These are phyloP conservation scores for Sugiyamaella valdiviana DNA, from an alignment of 805 yeast species.

Conservation along the genomic window DNA sequence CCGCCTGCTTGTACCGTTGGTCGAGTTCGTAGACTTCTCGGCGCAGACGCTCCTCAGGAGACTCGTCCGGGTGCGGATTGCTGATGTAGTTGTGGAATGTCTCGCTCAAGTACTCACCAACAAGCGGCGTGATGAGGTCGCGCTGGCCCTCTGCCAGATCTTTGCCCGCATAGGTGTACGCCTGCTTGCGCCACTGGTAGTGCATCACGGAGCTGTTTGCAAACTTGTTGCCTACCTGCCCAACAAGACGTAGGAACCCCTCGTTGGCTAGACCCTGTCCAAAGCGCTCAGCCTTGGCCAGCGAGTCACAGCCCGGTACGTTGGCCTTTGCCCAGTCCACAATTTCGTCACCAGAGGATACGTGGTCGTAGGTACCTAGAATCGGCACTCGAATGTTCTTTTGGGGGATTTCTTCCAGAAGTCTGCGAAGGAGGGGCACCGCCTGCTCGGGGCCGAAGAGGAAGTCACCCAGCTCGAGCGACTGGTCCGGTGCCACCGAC, in stretches of 20 bases:
- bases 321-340: constrained; percentile 53
- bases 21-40: constrained; percentile 58
- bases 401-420: constrained; percentile 48
- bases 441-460: constrained; percentile 36
- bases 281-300: constrained; percentile 58
- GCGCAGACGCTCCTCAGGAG: constrained; percentile 45
- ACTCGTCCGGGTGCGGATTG: constrained; percentile 39
- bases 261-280: constrained; percentile 64
- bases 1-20: constrained; percentile 46
- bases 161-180: constrained; percentile 49
- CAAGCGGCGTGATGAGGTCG: constrained; percentile 20
- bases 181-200: constrained; percentile 76
- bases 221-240: constrained; percentile 53
- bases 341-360: constrained; percentile 55
- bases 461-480: constrained; percentile 28
- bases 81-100: constrained; percentile 25
- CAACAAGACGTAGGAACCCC: constrained; percentile 59
- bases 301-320: constrained; percentile 35
- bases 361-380: constrained; percentile 59
- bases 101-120: constrained; percentile 29
- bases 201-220: constrained; percentile 67
- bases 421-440: constrained; percentile 37
- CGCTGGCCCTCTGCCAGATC: constrained; percentile 12
- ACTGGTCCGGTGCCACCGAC: constrained; percentile 6
- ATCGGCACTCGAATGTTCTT: constrained; percentile 56